A percentile compares a stretch with the other conserved stretches of the same genome.
phyloP scores from a whole-genome alignment of 306 rosid species.

The Carpinus fangiana region DNA sequence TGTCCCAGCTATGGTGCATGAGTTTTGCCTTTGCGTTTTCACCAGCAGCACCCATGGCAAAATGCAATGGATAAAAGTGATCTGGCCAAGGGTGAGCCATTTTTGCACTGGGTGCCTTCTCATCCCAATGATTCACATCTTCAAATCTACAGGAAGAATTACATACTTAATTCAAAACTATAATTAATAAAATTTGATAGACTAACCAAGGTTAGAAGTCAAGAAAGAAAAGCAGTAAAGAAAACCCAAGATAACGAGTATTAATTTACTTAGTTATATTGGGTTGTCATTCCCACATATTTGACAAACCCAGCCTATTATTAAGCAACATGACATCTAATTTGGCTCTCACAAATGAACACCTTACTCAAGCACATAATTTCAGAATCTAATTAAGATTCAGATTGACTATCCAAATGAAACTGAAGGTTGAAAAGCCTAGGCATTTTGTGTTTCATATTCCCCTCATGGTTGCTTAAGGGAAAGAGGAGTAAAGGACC shows the following conservation, averaged over 20 bases:
- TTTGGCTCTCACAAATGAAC: not conserved
- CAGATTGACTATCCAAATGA: not conserved
- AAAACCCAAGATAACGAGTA: not conserved
- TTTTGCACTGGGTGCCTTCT: conserved; percentile 70
- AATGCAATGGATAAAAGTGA: conserved; percentile 76
- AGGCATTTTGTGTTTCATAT: not conserved
- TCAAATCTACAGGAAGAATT: conserved; percentile 49
- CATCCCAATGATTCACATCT: conserved; percentile 65
- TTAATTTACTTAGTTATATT: not conserved
- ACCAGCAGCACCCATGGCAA: conserved; percentile 87
- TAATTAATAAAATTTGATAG: not conserved
- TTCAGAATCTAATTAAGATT: not conserved
- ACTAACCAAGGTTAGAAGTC: not conserved
- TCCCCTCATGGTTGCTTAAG: not conserved
- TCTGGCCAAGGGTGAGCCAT: conserved; percentile 84
- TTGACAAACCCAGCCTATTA: not conserved
- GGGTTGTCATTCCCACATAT: not conserved
- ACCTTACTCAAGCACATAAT: not conserved
- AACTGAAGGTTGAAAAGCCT: not conserved
- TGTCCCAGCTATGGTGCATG: conserved; percentile 61
- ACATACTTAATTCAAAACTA: not conserved
- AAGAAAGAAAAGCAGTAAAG: conserved; percentile 1
- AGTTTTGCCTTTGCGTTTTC: conserved; percentile 53
- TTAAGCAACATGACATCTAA: not conserved
- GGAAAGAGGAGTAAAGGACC: not conserved